A percentile compares a stretch with the other conserved stretches of the same genome.
Conservation (phyloP, 805 yeast genomes). For the Kazachstania viticola region DNA sequence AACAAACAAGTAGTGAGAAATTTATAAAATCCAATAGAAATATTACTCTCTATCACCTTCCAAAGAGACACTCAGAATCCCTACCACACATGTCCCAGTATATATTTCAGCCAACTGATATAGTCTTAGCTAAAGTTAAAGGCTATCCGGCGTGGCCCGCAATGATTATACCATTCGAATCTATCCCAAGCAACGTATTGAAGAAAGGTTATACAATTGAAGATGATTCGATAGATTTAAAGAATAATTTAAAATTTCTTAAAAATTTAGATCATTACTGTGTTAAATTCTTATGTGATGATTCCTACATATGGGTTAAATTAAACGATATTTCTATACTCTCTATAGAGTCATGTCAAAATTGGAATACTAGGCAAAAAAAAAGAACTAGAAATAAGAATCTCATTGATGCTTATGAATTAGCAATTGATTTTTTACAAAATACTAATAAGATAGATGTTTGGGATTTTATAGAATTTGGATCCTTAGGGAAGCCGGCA, state of each 20-base stretch:
- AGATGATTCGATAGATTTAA: conserved; percentile 14
- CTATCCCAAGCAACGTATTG: conserved; percentile 47
- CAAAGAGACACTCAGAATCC: too few species aligned
- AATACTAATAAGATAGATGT: conserved; percentile 19
- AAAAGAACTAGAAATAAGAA: conserved; percentile 42
- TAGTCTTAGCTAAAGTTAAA: conserved; percentile 70
- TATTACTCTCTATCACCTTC: too few species aligned
- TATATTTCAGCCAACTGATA: conserved; percentile 33
- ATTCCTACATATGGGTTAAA: conserved; percentile 26
- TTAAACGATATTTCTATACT: conserved; percentile 15
- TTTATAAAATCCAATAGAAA: too few species aligned
- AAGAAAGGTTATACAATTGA: conserved; percentile 9
- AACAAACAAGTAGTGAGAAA: too few species aligned
- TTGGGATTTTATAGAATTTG: conserved; percentile 28
- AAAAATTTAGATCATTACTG: conserved; percentile 19
- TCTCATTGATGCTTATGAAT: conserved; percentile 35
- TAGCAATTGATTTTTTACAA: conserved; percentile 31
- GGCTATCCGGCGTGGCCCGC: conserved; percentile 92
- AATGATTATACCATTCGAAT: conserved; percentile 51
- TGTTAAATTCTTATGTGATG: conserved; percentile 26
- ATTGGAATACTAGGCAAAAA: conserved; percentile 17
- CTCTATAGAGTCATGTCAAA: conserved; percentile 12
- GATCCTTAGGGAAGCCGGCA: conserved; percentile 21
- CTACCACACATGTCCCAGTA: conserved; percentile 15
- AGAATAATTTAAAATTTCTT: conserved; percentile 17